Evolutionary conservation across 768 basidiomycete species (phyloP).

Genomic region (Suillus subluteus): DNA sequence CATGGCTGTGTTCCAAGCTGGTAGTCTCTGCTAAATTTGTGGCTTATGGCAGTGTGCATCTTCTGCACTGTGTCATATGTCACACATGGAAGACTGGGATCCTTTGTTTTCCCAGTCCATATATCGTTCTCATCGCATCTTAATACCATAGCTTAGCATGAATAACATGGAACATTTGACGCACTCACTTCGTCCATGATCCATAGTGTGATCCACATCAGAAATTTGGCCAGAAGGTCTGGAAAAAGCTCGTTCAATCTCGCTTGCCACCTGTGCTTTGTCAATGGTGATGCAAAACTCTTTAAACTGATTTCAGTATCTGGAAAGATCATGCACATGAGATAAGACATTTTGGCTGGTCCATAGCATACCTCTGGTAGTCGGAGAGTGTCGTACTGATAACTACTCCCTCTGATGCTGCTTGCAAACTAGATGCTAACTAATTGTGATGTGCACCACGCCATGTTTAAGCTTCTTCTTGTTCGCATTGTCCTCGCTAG

Average conservation of each 20-base stretch:
- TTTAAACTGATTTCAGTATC: slow-evolving; percentile 23
- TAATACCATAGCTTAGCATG: not conserved
- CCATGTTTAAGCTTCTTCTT: not conserved
- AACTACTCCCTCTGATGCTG: slow-evolving; percentile 33
- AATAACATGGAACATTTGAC: not conserved
- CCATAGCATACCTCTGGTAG: slow-evolving; percentile 31
- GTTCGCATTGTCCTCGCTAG: not conserved
- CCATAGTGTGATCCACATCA: slow-evolving; percentile 32
- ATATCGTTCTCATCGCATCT: slow-evolving; percentile 33
- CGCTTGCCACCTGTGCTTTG: slow-evolving; percentile 19
- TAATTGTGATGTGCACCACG: not conserved
- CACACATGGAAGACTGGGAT: slow-evolving; percentile 9
- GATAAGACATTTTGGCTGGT: not conserved
- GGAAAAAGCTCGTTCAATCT: slow-evolving; percentile 16
- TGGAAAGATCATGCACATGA: slow-evolving; percentile 12
- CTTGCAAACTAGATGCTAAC: slow-evolving; percentile 14
- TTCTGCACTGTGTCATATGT: slow-evolving; percentile 41
- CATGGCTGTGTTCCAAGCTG: slow-evolving; percentile 32
- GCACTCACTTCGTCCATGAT: slow-evolving; percentile 30
- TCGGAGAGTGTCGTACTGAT: slow-evolving; percentile 31
- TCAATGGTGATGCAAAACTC: slow-evolving; percentile 17
- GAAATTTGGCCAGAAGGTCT: slow-evolving; percentile 21
- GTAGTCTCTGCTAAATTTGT: slow-evolving; percentile 31
- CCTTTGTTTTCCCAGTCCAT: slow-evolving; percentile 20
- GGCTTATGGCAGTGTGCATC: slow-evolving; percentile 37